A percentile compares a stretch with the other conserved stretches of the same genome.
phyloP scores from a whole-genome alignment of 495 filamentous ascomycete species.

The Podospora fimiseda region DNA sequence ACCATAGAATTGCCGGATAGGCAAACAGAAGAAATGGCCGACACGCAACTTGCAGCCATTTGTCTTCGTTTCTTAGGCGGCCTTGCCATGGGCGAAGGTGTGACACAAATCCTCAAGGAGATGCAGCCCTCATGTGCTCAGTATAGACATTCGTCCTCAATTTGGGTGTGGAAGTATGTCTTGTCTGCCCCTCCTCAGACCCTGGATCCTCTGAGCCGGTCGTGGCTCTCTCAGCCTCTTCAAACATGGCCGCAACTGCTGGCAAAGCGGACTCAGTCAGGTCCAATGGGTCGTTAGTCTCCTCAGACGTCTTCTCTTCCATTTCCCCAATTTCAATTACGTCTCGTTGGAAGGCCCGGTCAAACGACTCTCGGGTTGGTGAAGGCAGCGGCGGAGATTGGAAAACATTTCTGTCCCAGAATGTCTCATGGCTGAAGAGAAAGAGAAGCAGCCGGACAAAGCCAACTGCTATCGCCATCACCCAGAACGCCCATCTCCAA shows the following conservation, averaged over 20 bases:
- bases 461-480: conserved; percentile 78
- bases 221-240: conserved; percentile 29
- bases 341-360: no score
- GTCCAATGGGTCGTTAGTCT: no score
- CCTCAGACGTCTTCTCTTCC: no score
- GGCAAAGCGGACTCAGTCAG: conserved; percentile 61
- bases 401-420: conserved; percentile 94
- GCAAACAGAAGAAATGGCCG: conserved; percentile 81
- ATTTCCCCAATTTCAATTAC: no score
- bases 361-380: no score
- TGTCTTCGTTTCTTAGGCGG: conserved; percentile 61
- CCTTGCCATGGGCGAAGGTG: conserved; percentile 71
- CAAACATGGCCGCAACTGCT: conserved; percentile 25
- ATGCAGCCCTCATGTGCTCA: conserved; percentile 47
- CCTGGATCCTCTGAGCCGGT: background rate
- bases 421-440: conserved; percentile 89
- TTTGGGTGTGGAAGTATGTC: conserved; percentile 2
- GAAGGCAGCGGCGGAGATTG: no score
- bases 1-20: conserved; percentile 91
- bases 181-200: background rate
- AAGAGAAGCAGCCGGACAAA: conserved; percentile 69
- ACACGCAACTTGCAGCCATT: conserved; percentile 64
- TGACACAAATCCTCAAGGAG: conserved; percentile 60
- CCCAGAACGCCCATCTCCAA: conserved; percentile 95
- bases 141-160: conserved; percentile 49